Conservation (phyloP, 169 alveolate genomes). For the Cryptosporidium muris region DNA sequence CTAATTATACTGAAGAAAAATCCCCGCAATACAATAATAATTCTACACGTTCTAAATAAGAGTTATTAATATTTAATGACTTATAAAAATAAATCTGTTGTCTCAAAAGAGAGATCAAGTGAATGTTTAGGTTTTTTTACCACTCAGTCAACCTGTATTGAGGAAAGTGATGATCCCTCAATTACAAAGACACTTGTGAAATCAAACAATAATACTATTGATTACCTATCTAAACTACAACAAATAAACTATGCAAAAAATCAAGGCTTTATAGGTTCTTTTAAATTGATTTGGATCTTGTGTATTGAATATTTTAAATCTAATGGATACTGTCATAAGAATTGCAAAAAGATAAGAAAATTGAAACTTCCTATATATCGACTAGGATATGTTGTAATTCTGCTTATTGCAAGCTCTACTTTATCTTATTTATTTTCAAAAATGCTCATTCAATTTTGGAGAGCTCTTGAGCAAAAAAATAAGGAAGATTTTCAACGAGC, state of each 20-base stretch:
- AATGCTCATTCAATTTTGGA: conserved; percentile 38
- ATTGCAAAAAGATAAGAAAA: not conserved
- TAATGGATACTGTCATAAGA: not conserved
- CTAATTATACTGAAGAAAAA: too few species aligned
- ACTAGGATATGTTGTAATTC: not conserved
- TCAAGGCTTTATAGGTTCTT: conserved; percentile 51
- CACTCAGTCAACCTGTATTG: too few species aligned
- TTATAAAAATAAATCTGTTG: too few species aligned
- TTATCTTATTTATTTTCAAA: conserved; percentile 30
- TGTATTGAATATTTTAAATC: conserved; percentile 35
- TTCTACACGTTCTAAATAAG: too few species aligned
- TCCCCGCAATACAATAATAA: too few species aligned
- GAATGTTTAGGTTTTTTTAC: too few species aligned
- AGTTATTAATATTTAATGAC: too few species aligned
- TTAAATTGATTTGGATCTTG: conserved; percentile 2
- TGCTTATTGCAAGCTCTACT: conserved; percentile 19
- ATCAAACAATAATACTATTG: too few species aligned
- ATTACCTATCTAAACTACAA: not conserved
- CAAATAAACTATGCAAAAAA: conserved; percentile 45
- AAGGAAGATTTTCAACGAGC: conserved; percentile 18
- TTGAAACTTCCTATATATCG: conserved; percentile 31
- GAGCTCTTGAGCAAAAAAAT: conserved; percentile 34
- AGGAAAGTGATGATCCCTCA: too few species aligned
- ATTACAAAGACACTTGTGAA: too few species aligned
- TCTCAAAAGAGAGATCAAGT: too few species aligned